Base-by-base conservation (phyloP, 1,284 basidiomycete species). In the Exobasidium rhododendri region DNA sequence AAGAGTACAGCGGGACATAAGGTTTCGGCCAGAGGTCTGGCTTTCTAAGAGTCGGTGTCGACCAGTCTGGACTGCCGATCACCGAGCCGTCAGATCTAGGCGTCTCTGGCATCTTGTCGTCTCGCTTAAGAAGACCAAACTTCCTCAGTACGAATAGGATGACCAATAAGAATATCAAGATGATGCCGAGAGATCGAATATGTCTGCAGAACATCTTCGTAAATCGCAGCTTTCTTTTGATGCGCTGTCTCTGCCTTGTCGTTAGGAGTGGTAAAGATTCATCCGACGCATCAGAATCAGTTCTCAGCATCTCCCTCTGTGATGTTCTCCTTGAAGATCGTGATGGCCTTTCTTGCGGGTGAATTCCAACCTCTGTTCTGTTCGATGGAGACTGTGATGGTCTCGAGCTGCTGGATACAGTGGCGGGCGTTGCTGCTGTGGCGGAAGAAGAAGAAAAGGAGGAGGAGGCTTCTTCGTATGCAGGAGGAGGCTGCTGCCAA, bases 401-500 rank as follows among this genome's bases (percentile, higher is more conserved):
- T 26, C 26, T 17, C n/a, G n/a, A n/a, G n/a, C n/a, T n/a, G n/a
- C n/a, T n/a, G n/a, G n/a, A n/a, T 45, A 10, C 44, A 10, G 44
- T 45, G 44, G 3, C 47, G 13, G 47, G 52, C 4, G 52, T 31
- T 44, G 20, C 11, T 35, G 30, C 52, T 20, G 52, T 32, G 22
- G 43, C 14, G 4, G 52, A 40, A 55, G 52, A 55, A 13, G 24
- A 20, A 17, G 52, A 29, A 35, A 31, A 2, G 14, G 20, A 26
- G 13, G 3, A 17, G 17, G 31, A 13, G 13, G 52, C 52, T 26
- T 55, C 52, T 26, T 55, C 52, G 28, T 55, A 55, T 4, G 52
- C 52, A 22, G 52, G 52, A 35, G 52, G 52, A 4, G 52, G 52
- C 35, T 55, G 52, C 4, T 35, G 40, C 52, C 31, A 40, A 26